A percentile compares a stretch with the other conserved stretches of the same genome.
These are phyloP conservation scores for Stellera chamaejasme DNA, from an alignment of 345 rosid species.

Conservation along the genomic window DNA sequence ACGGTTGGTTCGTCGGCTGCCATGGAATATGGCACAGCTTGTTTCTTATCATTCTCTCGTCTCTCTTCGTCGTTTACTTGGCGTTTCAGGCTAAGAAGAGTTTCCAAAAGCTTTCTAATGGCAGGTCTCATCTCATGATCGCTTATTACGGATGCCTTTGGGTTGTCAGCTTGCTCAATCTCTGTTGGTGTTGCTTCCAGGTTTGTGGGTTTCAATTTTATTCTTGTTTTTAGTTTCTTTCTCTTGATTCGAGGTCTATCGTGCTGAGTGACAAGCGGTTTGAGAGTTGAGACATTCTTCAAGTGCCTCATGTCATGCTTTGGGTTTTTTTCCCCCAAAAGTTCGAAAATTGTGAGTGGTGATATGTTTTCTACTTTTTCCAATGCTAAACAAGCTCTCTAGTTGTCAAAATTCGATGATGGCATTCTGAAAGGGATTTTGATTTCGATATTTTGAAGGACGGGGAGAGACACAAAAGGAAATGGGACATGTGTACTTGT, in stretches of 20 bases:
- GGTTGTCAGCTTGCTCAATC: conserved; percentile 87
- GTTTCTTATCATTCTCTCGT: conserved; percentile 43
- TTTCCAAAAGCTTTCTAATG: conserved; percentile 53
- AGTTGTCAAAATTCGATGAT: too few relatives aligned
- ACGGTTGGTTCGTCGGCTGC: conserved; percentile 60
- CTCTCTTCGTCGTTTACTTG: conserved; percentile 58
- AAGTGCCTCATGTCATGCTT: too few relatives aligned
- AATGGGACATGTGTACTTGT: too few relatives aligned
- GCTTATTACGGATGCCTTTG: conserved; percentile 76
- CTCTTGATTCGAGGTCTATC: not conserved
- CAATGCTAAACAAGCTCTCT: too few relatives aligned
- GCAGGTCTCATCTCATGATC: conserved; percentile 80
- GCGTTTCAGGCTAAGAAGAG: conserved; percentile 66
- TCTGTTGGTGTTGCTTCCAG: conserved; percentile 81
- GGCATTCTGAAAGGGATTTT: too few relatives aligned
- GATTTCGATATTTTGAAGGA: too few relatives aligned
- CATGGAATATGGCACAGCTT: conserved; percentile 77
- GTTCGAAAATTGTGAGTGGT: too few relatives aligned
- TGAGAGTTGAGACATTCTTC: too few relatives aligned
- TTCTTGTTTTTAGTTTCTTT: not conserved
- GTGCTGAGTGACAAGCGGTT: too few relatives aligned
- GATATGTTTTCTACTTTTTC: too few relatives aligned
- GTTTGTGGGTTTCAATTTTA: conserved; percentile 25
- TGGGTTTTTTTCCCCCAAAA: too few relatives aligned
- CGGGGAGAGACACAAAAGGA: too few relatives aligned